Evolutionary conservation across 2,329 filamentous ascomycete genomes (phyloP), one percentile per base, ranked within the genome.

Genomic region (Scopulariopsis brevicaulis): DNA sequence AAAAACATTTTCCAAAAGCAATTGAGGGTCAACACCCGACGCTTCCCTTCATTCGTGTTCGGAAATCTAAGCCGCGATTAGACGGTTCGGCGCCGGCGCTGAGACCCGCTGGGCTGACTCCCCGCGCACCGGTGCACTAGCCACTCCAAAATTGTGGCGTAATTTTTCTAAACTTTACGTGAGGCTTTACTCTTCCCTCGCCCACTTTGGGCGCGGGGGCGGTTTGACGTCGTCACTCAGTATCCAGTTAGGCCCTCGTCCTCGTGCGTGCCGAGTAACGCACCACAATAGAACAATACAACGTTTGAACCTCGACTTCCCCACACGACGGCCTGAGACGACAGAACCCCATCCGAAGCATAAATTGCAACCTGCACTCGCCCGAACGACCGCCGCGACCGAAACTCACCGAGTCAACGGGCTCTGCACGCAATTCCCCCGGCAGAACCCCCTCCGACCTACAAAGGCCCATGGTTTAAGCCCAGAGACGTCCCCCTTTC

Each of bases 401-500:
- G 15, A n/a, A n/a, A n/a, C n/a, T 18, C 18, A n/a, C 40, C 40
- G 40, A n/a, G 6, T 46, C 40, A 46, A n/a, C 40, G 40, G 40
- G 15, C 40, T 46, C 40, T 46, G 18, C 14, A 14, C 15, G 40
- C 40, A 50, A 50, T 50, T 14, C 12, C 46, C 20, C 46, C 11
- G 20, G 46, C 46, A 24, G 46, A 50, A 12, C 20, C 11, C 7
- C 46, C 46, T 50, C 20, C 8, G 20, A 22, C 12, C 20, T 7
- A 50, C 46, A 22, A 24, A 50, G 32, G 48, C 55, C 52, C 46
- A 57, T 57, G 55, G 25, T 53, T 53, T 57, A 57, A 22, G 46
- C 10, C 28, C 25, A 24, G 20, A 22, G 20, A 37, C 5, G 63
- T 72, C 67, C 69, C 70, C 70, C 71, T 69, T 68, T 67, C 66